Conservation (phyloP, 768 basidiomycete species). For the Mrakia frigida region DNA sequence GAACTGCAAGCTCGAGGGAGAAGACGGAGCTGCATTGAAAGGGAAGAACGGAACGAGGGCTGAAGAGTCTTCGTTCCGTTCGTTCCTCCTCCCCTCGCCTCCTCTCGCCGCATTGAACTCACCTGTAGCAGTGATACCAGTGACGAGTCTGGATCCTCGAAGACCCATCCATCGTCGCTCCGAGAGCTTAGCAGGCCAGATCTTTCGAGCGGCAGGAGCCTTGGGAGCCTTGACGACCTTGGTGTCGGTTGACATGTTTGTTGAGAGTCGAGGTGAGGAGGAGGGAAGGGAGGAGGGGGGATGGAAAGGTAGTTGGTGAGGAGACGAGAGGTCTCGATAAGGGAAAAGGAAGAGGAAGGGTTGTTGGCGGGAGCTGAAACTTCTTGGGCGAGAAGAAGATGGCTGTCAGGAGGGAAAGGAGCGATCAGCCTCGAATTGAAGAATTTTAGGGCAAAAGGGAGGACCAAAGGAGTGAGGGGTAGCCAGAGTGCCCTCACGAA, state of each 20-base stretch:
- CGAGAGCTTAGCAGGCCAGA: conserved; percentile 2
- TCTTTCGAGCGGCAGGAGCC: not conserved
- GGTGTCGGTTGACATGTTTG: not conserved
- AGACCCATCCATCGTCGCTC: conserved; percentile 31
- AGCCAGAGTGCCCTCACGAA: not conserved
- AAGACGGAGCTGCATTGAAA: no score
- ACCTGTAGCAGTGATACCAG: conserved; percentile 24
- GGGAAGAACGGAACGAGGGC: no score
- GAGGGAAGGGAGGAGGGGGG: not conserved
- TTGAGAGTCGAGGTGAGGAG: no score
- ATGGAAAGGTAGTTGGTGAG: not conserved
- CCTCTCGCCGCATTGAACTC: no score
- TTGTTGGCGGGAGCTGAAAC: not conserved
- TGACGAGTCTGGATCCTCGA: conserved; percentile 27
- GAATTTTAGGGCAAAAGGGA: conserved; percentile 11
- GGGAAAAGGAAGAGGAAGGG: not conserved
- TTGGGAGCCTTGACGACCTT: not conserved
- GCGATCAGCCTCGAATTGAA: not conserved
- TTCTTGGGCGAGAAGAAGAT: not conserved
- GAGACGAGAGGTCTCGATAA: not conserved
- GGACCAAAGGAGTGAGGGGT: not conserved
- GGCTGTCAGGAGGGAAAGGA: conserved; percentile 1
- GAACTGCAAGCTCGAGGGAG: no score
- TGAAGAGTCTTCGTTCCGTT: no score
- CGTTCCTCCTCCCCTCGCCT: no score